Conservation (phyloP, 495 filamentous ascomycete species). For the Niebla homalea region DNA sequence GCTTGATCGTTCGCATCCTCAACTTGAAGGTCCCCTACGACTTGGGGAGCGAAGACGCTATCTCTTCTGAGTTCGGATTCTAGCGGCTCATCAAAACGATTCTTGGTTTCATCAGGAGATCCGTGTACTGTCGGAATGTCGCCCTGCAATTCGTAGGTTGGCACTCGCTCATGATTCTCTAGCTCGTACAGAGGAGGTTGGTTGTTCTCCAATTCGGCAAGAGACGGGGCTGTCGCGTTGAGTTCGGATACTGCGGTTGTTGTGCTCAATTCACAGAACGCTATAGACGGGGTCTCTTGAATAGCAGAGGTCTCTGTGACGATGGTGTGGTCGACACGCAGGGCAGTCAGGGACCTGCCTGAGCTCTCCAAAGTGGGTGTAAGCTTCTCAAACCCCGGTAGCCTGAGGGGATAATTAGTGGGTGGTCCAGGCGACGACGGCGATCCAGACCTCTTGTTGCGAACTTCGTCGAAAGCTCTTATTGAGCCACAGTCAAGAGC, state of each 20-base stretch:
- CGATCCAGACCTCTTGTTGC: conserved; percentile 7
- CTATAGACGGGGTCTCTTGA: conserved; percentile 17
- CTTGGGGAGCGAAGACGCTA: conserved; percentile 34
- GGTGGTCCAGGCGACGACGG: conserved; percentile 13
- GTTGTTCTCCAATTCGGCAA: conserved; percentile 28
- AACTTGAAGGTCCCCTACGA: conserved; percentile 13
- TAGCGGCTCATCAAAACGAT: conserved; percentile 19
- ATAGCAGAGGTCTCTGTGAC: conserved; percentile 33
- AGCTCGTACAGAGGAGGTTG: conserved; percentile 34
- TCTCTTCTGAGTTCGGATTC: conserved; percentile 21
- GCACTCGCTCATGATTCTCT: conserved; percentile 19
- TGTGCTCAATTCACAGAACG: conserved; percentile 10
- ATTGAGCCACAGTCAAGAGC: conserved; percentile 39
- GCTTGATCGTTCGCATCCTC: conserved; percentile 1
- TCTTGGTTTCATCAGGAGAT: conserved; percentile 12
- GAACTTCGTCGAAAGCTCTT: conserved; percentile 25
- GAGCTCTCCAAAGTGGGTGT: conserved; percentile 34
- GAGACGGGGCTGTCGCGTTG: not conserved
- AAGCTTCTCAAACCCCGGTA: conserved; percentile 41
- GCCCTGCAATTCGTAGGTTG: conserved; percentile 32
- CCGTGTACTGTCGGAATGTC: conserved; percentile 17
- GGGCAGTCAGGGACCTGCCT: conserved; percentile 35
- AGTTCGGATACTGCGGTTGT: conserved; percentile 8
- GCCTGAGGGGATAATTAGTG: conserved; percentile 6
- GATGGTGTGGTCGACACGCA: conserved; percentile 44